These are phyloP conservation scores for Pelargonium myrrhifolium DNA, from an alignment of 441 rosid species.

Conservation along the genomic window DNA sequence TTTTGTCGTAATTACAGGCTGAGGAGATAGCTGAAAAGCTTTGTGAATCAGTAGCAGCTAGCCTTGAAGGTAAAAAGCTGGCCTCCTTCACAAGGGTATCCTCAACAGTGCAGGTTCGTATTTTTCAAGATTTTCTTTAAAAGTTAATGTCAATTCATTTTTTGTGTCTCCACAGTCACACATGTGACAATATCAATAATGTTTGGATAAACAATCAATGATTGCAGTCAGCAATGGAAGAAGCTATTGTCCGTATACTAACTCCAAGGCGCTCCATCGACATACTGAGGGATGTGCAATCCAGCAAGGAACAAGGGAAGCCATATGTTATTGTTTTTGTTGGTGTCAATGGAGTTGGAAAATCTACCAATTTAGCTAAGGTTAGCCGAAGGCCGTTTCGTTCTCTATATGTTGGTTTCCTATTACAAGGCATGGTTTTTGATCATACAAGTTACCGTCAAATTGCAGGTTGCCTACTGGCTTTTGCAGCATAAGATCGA, in stretches of 20 bases:
- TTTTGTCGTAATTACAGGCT: conserved; percentile 44
- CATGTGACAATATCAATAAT: background rate
- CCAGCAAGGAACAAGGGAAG: conserved; percentile 79
- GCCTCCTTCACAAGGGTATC: conserved; percentile 94
- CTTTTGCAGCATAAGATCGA: conserved; percentile 81
- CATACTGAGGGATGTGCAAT: conserved; percentile 84
- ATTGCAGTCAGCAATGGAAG: conserved; percentile 91
- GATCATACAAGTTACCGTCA: conserved; percentile 8
- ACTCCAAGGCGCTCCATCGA: conserved; percentile 95
- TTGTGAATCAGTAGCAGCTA: conserved; percentile 88
- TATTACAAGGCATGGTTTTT: background rate
- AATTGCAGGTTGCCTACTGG: conserved; percentile 87
- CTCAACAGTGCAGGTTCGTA: conserved; percentile 82
- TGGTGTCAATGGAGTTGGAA: conserved; percentile 98
- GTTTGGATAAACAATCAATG: background rate
- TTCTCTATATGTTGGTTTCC: background rate
- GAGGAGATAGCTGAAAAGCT: conserved; percentile 98
- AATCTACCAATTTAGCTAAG: conserved; percentile 94
- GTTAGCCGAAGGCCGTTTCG: conserved; percentile 23
- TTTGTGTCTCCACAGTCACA: background rate
- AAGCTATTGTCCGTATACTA: conserved; percentile 85
- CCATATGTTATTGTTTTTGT: conserved; percentile 92
- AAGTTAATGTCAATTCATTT: background rate
- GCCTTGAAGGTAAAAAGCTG: conserved; percentile 94
- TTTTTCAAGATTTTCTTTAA: conserved; percentile 7